phyloP scores from a whole-genome alignment of 257 asterid species.

The Solanum dulcamara region DNA sequence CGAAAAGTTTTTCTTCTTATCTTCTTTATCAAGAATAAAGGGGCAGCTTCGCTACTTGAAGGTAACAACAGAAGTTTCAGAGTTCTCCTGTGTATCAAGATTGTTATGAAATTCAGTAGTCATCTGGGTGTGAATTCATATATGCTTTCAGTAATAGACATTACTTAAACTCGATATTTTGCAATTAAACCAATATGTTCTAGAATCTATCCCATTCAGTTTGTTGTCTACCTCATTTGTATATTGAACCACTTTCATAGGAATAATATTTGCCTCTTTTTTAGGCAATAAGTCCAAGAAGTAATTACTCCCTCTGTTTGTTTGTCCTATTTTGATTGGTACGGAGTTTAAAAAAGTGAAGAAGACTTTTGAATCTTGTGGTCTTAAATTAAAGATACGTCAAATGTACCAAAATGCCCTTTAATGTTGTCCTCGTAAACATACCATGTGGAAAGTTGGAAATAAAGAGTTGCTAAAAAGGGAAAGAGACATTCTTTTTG shows the following conservation, averaged over 20 bases:
- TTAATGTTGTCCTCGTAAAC: neutral
- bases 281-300: neutral
- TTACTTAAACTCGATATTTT: neutral
- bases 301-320: neutral
- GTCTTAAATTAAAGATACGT: neutral
- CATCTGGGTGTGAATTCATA: neutral
- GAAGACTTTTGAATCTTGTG: neutral
- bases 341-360: neutral
- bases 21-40: slow-evolving; percentile 61
- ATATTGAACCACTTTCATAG: neutral
- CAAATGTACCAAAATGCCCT: neutral
- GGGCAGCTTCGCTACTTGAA: slow-evolving; percentile 96
- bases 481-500: neutral
- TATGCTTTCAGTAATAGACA: neutral
- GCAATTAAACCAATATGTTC: neutral
- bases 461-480: neutral
- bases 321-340: neutral
- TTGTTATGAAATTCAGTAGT: neutral
- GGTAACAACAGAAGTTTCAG: slow-evolving; percentile 27
- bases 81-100: neutral
- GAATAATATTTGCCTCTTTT: neutral
- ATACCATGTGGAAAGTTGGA: neutral
- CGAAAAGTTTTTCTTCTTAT: slow-evolving; percentile 69
- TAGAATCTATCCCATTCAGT: neutral
- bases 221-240: neutral